These are phyloP conservation scores for Fusarium avenaceum DNA, from an alignment of 2,329 filamentous ascomycete species.

Conservation along the genomic window DNA sequence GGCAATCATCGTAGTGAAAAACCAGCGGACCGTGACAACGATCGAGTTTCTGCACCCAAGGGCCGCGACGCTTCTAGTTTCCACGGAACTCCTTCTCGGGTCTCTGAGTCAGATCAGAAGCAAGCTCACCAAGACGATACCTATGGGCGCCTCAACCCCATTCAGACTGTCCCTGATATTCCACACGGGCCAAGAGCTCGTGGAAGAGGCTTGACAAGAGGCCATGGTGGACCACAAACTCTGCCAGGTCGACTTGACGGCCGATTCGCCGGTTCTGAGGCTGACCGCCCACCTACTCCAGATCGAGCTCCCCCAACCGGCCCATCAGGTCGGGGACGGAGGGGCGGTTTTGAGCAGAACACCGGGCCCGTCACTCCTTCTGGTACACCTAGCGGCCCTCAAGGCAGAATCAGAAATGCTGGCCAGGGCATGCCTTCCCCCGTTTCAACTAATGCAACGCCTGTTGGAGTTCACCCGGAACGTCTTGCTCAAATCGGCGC, in stretches of 20 bases:
- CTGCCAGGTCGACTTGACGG: constrained; percentile 59
- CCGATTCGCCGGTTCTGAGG: constrained; percentile 58
- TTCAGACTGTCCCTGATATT: constrained; percentile 61
- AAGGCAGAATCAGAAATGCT: constrained; percentile 61
- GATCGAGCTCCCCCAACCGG: constrained; percentile 68
- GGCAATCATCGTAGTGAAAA: constrained; percentile 53
- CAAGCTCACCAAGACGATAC: constrained; percentile 70
- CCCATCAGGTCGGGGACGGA: constrained; percentile 63
- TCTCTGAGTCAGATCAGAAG: constrained; percentile 64
- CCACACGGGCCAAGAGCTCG: constrained; percentile 70
- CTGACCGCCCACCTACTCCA: constrained; percentile 59
- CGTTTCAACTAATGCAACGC: constrained; percentile 45
- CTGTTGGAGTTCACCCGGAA: constrained; percentile 63
- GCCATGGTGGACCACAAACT: constrained; percentile 53
- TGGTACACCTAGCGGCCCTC: constrained; percentile 47
- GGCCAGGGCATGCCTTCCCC: constrained; percentile 46
- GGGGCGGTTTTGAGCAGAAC: constrained; percentile 59
- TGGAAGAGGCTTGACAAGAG: constrained; percentile 60
- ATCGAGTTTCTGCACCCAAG: constrained; percentile 54
- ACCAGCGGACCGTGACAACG: constrained; percentile 57
- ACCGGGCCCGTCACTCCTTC: constrained; percentile 51
- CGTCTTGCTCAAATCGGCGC: constrained; percentile 63
- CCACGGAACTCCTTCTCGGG: constrained; percentile 54
- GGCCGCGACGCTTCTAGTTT: constrained; percentile 57
- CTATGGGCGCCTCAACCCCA: constrained; percentile 72